phyloP scores from a whole-genome alignment of 176 grass and related monocot genomes.

The Phyllostachys edulis region DNA sequence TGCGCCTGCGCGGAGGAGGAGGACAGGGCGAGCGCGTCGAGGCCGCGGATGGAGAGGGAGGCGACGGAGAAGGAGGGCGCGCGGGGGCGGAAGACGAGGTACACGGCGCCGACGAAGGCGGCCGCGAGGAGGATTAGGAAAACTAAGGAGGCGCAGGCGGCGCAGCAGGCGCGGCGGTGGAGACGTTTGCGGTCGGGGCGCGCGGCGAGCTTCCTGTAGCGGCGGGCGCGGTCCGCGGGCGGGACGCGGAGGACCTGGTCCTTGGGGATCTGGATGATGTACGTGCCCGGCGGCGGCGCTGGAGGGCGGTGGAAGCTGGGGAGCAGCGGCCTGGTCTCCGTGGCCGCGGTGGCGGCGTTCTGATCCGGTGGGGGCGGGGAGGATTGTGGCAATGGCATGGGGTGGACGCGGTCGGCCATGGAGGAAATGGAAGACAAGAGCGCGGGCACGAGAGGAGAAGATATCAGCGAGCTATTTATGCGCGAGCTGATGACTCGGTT shows the following conservation, averaged over 20 bases:
- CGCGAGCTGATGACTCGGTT: no score
- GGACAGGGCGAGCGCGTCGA: not conserved
- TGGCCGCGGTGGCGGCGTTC: not conserved
- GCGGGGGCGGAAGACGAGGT: conserved; percentile 65
- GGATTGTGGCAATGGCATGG: not conserved
- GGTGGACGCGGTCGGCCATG: conserved; percentile 58
- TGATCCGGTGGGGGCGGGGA: not conserved
- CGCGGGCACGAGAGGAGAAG: no score
- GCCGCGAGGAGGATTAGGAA: conserved; percentile 30
- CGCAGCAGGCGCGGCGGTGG: conserved; percentile 36
- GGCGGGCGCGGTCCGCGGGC: conserved; percentile 53
- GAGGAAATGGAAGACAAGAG: not conserved
- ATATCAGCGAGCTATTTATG: no score
- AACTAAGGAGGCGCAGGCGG: conserved; percentile 7
- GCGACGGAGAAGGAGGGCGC: conserved; percentile 60
- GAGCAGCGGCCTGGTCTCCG: conserved; percentile 31
- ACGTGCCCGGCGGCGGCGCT: conserved; percentile 29
- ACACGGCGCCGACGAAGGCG: conserved; percentile 23
- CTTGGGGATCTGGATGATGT: conserved; percentile 81
- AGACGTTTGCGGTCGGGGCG: conserved; percentile 41
- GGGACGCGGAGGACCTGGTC: conserved; percentile 77
- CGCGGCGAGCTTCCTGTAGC: conserved; percentile 39
- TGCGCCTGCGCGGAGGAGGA: not conserved
- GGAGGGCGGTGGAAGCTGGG: conserved; percentile 8
- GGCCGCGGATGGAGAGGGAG: conserved; percentile 48